These are phyloP conservation scores for Quercus gilva DNA, from an alignment of 306 rosid genomes.

Conservation along the genomic window DNA sequence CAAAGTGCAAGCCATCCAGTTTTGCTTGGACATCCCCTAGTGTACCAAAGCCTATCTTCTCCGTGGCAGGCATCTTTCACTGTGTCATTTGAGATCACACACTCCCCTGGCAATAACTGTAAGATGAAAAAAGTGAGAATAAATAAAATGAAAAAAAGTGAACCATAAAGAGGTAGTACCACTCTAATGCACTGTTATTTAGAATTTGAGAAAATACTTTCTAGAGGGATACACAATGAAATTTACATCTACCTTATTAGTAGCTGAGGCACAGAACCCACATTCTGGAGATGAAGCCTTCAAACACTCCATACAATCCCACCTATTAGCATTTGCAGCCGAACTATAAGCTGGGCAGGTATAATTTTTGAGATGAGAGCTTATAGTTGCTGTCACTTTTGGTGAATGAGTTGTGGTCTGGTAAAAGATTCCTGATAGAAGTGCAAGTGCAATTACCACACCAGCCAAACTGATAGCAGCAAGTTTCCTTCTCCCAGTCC, in stretches of 20 bases:
- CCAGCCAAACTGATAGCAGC: constrained; percentile 48
- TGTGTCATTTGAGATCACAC: constrained; percentile 29
- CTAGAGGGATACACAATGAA: not conserved
- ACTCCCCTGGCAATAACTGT: constrained; percentile 59
- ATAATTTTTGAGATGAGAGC: constrained; percentile 21
- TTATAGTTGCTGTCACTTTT: constrained; percentile 16
- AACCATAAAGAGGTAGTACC: not conserved
- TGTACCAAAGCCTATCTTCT: constrained; percentile 51
- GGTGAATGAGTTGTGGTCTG: constrained; percentile 49
- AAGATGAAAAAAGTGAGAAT: not conserved
- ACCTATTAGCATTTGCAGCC: constrained; percentile 7
- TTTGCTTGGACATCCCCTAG: constrained; percentile 63
- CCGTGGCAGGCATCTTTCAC: constrained; percentile 20
- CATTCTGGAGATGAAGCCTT: constrained; percentile 45
- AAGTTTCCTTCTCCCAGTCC: constrained; percentile 61
- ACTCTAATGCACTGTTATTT: not conserved
- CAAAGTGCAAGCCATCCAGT: constrained; percentile 46
- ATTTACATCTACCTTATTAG: constrained; percentile 33
- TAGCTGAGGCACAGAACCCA: constrained; percentile 50
- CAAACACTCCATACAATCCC: constrained; percentile 61
- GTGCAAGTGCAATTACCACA: constrained; percentile 34
- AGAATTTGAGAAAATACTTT: not conserved
- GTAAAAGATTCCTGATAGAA: constrained; percentile 38
- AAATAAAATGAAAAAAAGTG: not conserved
- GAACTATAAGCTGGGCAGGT: constrained; percentile 36